A percentile compares a stretch with the other conserved stretches of the same genome.
Evolutionary conservation across 495 filamentous ascomycete species (phyloP).

Genomic region (Xylaria acuta): DNA sequence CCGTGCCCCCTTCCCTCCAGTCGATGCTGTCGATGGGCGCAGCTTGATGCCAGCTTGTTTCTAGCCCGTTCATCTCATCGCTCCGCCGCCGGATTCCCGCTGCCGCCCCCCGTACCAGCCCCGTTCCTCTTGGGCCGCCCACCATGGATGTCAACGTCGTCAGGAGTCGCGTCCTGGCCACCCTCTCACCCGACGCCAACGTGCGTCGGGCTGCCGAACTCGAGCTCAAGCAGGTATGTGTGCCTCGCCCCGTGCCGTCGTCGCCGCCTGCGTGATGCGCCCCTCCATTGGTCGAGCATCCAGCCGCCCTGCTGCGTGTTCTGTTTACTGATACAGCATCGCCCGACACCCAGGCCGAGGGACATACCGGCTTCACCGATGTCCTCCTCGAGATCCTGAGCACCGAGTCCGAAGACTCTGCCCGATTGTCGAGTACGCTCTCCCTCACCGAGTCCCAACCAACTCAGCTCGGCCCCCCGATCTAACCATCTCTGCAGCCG

Average conservation of each 20-base stretch:
- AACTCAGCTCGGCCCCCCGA: conserved; percentile 25
- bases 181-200: conserved; percentile 84
- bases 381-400: conserved; percentile 89
- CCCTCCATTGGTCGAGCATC: conserved; percentile 1
- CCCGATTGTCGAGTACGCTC: conserved; percentile 84
- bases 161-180: conserved; percentile 85
- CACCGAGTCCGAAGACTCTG: conserved; percentile 79
- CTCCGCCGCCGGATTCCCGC: conserved; percentile 10
- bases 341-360: conserved; percentile 73
- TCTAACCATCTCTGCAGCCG: conserved; percentile 62
- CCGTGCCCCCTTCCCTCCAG: conserved; percentile 5
- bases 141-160: conserved; percentile 88
- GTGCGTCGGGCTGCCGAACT: conserved; percentile 85
- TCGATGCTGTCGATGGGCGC: conserved; percentile 25
- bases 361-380: conserved; percentile 86
- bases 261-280: conserved; percentile 26
- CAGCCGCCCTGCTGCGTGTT: not conserved
- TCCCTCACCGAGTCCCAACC: conserved; percentile 24
- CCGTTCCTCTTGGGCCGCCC: conserved; percentile 29
- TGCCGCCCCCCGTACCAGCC: not conserved
- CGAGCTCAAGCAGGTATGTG: conserved; percentile 89
- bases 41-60: conserved; percentile 23
- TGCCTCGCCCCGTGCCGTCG: conserved; percentile 13
- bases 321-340: conserved; percentile 22
- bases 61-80: conserved; percentile 21